Conservation (phyloP, 306 rosid species). For the Luffa aegyptiaca region DNA sequence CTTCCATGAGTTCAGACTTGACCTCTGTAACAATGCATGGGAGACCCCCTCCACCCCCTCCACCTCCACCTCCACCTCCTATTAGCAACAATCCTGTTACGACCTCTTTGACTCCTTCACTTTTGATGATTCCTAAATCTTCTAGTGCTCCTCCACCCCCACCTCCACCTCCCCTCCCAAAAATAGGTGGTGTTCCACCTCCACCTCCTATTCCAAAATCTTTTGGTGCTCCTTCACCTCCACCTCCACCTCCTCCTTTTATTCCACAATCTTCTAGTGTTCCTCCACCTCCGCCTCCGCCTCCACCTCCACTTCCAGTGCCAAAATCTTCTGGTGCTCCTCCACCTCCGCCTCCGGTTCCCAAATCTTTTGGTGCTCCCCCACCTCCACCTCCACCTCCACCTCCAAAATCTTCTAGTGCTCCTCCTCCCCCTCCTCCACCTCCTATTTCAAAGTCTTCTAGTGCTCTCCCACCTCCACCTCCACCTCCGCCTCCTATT, state of each 20-base stretch:
- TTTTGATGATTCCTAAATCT: slow-evolving; percentile 16
- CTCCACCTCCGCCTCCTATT: slow-evolving; percentile 21
- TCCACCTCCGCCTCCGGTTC: slow-evolving; percentile 23
- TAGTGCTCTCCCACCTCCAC: slow-evolving; percentile 8
- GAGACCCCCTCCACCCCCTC: neutral
- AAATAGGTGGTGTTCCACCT: slow-evolving; percentile 15
- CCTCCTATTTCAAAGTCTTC: neutral
- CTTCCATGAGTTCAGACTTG: neutral
- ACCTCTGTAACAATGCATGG: neutral
- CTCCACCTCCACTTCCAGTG: slow-evolving; percentile 8
- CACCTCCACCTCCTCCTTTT: neutral
- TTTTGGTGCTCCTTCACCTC: slow-evolving; percentile 20
- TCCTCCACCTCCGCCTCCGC: slow-evolving; percentile 29
- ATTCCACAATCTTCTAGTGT: neutral
- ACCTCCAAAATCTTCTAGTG: slow-evolving; percentile 14
- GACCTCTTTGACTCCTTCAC: neutral
- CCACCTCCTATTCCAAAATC: slow-evolving; percentile 20
- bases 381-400: slow-evolving; percentile 47
- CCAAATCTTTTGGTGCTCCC: slow-evolving; percentile 10
- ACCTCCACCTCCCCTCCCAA: neutral
- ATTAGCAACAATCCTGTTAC: neutral
- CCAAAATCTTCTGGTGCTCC: slow-evolving; percentile 2
- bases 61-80: neutral
- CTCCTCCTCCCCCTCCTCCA: slow-evolving; percentile 7
- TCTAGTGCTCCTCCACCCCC: slow-evolving; percentile 16